These are phyloP conservation scores for Geranium brycei DNA, from an alignment of 345 rosid genomes.

Conservation along the genomic window DNA sequence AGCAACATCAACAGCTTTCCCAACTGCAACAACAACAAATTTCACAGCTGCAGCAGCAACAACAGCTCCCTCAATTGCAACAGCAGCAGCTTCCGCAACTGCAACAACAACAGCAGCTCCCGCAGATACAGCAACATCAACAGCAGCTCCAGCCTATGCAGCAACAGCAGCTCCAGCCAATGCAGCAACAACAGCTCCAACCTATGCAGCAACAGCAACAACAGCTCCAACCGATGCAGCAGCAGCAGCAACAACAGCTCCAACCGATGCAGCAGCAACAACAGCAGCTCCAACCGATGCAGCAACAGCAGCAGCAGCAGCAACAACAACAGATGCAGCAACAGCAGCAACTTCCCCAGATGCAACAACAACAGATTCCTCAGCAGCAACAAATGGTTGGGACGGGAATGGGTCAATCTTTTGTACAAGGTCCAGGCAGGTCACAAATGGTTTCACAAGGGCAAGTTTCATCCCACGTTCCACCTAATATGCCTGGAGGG, in stretches of 20 bases:
- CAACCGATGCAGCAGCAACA: conserved; percentile 30
- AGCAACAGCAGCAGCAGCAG: conserved; percentile 20
- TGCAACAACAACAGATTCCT: conserved; percentile 21
- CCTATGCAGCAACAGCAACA: conserved; percentile 21
- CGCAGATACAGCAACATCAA: conserved; percentile 28
- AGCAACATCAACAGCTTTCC: conserved; percentile 21
- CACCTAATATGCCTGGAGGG: conserved; percentile 59
- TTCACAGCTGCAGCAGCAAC: conserved; percentile 13
- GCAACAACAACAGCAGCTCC: conserved; percentile 17
- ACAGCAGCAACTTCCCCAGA: conserved; percentile 19
- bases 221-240: conserved; percentile 20
- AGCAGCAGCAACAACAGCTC: conserved; percentile 25
- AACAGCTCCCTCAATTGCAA: conserved; percentile 9
- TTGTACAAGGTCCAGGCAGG: conserved; percentile 57
- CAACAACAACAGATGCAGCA: conserved; percentile 25
- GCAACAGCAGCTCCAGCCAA: conserved; percentile 15
- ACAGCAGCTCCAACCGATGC: conserved; percentile 29
- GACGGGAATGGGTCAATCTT: conserved; percentile 59
- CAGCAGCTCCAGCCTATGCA: conserved; percentile 22
- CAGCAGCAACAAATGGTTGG: conserved; percentile 69
- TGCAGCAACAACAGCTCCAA: conserved; percentile 19
- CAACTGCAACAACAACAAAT: conserved; percentile 30
- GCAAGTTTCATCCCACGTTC: conserved; percentile 61
- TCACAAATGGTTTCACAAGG: conserved; percentile 51
- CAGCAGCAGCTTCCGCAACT: conserved; percentile 20